phyloP scores from a whole-genome alignment of 73 alveolate species.

The Urostyla sp. region DNA sequence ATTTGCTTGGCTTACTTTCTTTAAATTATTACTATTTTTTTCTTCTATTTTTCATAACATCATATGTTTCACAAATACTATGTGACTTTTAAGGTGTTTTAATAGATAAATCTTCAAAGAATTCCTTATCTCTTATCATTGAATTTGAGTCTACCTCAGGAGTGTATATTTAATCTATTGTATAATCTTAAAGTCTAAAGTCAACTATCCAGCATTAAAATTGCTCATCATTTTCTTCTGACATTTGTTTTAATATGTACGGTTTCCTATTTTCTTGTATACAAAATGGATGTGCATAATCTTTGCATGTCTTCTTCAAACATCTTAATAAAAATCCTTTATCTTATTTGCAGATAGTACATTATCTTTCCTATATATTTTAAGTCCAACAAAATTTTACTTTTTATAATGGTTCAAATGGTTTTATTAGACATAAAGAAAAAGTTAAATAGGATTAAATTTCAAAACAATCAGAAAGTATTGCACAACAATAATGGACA shows the following conservation, averaged over 20 bases:
- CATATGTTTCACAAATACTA: background rate
- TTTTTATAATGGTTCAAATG: background rate
- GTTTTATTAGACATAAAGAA: background rate
- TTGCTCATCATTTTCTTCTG: background rate
- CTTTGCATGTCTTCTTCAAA: background rate
- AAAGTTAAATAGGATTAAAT: background rate
- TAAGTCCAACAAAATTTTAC: background rate
- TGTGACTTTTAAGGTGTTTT: background rate
- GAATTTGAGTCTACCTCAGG: background rate
- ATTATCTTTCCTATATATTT: background rate
- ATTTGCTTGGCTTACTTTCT: background rate
- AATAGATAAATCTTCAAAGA: conserved; percentile 1
- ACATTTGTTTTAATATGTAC: background rate
- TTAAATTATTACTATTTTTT: background rate
- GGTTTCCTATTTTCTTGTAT: background rate
- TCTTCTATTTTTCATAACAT: background rate
- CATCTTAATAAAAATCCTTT: conserved; percentile 8
- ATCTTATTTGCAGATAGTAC: background rate
- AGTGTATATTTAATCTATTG: background rate
- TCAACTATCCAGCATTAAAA: conserved; percentile 24
- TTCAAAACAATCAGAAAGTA: conserved; percentile 7
- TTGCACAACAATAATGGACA: background rate
- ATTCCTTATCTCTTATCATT: background rate
- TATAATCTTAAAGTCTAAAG: conserved; percentile 12
- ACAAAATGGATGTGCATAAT: conserved; percentile 15